Evolutionary conservation across 768 basidiomycete genomes (phyloP), one percentile per base, ranked within the genome.

Genomic region (Phlegmacium glaucopus): DNA sequence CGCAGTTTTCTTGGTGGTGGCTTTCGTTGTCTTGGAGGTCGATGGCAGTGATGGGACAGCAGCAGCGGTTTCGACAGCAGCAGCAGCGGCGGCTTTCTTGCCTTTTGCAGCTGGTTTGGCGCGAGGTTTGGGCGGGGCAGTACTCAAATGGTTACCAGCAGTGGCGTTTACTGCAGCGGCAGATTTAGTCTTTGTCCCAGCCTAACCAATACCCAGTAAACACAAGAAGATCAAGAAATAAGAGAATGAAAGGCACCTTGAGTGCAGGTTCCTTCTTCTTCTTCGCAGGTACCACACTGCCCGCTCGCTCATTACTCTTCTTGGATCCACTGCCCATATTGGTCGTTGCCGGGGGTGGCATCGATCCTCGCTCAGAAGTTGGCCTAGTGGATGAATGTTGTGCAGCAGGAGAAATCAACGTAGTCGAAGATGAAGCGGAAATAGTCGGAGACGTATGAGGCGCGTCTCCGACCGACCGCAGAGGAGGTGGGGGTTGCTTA

Each of bases 301-400:
- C 57, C 15, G 52, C 61, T 32, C 54, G 49, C 16, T 52, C 61
- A 44, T 47, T 34, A n/a, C 55, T 60, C 35, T 58, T 62, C 44
- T 60, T 61, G 30, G 58, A 49, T 30, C 2, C 32, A 27, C 45
- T 29, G 26, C 41, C 44, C 6, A 57, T 46, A 15, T 30, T 49
- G 18, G 51, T 54, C 5, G 61, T 60, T 9, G 70, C 51, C 15
- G 74, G 80, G 9, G 81, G 83, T 9, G 81, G 83, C 76, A 82
- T 83, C 1, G 83, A 84, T 2, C 66, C 76, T 16, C 77, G 71
- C 36, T 84, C 75, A 6, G 71, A 65, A 2, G 66, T 58, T 13
- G 63, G 60, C 6, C 50, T 56, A 9, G 57, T 43, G 13, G 61
- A 56, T 7, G 59, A 42, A 16, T 55, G 56, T 27, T 52, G 54